Percentiles rank a stretch among this genome's conserved stretches.
Conservation (phyloP, 305 asterid species). For the Fraxinus albicans region DNA sequence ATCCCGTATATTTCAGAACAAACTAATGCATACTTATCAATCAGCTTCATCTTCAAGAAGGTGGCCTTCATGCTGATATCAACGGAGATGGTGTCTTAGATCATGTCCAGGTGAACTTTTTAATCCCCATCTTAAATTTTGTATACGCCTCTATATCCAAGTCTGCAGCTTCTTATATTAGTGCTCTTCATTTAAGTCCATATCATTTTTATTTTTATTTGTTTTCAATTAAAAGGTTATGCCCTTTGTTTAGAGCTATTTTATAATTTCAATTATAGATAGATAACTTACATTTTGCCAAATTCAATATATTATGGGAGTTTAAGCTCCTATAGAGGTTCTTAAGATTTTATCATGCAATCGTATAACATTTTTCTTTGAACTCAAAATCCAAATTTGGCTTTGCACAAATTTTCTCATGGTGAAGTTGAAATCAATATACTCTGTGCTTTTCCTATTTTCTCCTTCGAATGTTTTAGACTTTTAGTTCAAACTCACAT, state of each 20-base stretch:
- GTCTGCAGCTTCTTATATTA: neutral
- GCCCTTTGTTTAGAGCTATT: neutral
- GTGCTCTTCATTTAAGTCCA: neutral
- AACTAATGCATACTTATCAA: constrained; percentile 23
- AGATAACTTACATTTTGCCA: neutral
- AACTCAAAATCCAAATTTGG: neutral
- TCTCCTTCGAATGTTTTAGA: neutral
- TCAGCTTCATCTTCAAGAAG: constrained; percentile 98
- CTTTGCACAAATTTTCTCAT: neutral
- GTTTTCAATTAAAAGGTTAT: neutral
- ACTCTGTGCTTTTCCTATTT: neutral
- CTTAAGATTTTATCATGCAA: neutral
- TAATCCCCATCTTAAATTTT: neutral
- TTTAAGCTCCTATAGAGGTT: neutral
- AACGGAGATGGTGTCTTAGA: constrained; percentile 97
- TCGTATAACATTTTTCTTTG: neutral
- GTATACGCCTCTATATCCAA: neutral
- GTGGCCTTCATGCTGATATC: constrained; percentile 98
- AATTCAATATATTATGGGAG: neutral
- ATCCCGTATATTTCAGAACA: constrained; percentile 14
- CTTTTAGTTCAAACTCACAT: neutral
- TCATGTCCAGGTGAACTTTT: constrained; percentile 84
- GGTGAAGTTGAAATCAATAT: neutral
- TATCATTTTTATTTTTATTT: neutral
- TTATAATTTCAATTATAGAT: neutral